These are phyloP conservation scores for Capsicum rhomboideum DNA, from an alignment of 257 asterid genomes.

Conservation along the genomic window DNA sequence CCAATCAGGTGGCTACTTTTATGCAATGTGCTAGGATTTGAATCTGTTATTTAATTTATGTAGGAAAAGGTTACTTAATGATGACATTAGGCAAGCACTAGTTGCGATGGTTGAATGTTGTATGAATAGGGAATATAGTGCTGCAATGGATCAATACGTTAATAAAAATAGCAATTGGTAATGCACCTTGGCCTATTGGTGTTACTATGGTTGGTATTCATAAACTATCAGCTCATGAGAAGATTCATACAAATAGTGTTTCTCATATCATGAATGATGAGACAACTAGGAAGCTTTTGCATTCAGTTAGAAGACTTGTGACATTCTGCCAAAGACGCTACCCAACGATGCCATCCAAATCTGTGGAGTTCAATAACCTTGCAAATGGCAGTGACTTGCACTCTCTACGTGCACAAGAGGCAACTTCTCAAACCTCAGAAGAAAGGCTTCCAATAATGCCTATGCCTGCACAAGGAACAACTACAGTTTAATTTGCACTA, in stretches of 20 bases:
- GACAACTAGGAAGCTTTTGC: constrained; percentile 81
- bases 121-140: constrained; percentile 72
- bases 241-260: constrained; percentile 77
- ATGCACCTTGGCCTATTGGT: constrained; percentile 98
- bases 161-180: constrained; percentile 71
- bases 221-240: constrained; percentile 94
- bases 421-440: constrained; percentile 24
- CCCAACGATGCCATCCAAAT: constrained; percentile 84
- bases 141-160: constrained; percentile 83
- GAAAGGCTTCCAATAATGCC: constrained; percentile 59
- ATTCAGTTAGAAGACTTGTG: constrained; percentile 73
- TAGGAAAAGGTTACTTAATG: constrained; percentile 88
- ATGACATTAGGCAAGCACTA: constrained; percentile 68
- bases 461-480: constrained; percentile 35
- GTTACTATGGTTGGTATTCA: constrained; percentile 99
- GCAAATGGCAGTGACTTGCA: constrained; percentile 89
- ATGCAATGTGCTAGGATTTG: constrained; percentile 92
- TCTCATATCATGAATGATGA: constrained; percentile 97
- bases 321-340: constrained; percentile 81
- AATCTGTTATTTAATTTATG: constrained; percentile 74
- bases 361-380: constrained; percentile 87
- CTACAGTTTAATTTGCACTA: background rate
- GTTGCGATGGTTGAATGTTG: constrained; percentile 60
- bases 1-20: constrained; percentile 58
- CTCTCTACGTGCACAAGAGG: constrained; percentile 66